Percentiles rank a stretch among this genome's conserved stretches.
phyloP scores from a whole-genome alignment of 1,284 basidiomycete species.

The Ganoderma lucidum region DNA sequence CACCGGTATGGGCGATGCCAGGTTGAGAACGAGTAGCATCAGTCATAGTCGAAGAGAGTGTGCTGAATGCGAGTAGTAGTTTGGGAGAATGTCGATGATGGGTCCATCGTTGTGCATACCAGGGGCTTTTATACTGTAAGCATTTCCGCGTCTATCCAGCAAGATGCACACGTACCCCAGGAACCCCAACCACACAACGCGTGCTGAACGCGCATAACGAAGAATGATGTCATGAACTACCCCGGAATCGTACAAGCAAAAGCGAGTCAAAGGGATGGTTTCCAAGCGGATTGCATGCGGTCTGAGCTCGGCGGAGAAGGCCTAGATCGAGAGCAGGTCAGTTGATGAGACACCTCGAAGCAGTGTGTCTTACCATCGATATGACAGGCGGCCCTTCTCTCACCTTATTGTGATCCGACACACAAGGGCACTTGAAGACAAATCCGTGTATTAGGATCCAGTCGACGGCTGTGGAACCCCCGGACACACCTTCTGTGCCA shows the following conservation, averaged over 20 bases:
- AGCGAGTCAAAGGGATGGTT: no score
- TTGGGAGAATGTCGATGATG: neutral
- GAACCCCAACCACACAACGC: no score
- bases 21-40: neutral
- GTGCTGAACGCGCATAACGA: no score
- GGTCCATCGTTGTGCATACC: neutral
- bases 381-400: neutral
- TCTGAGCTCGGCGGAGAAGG: neutral
- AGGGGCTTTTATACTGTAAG: neutral
- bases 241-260: no score
- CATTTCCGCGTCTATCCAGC: neutral
- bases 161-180: neutral
- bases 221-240: no score
- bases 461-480: neutral
- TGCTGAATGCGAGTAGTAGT: neutral
- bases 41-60: neutral
- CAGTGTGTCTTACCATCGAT: neutral
- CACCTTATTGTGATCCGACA: neutral
- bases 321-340: neutral
- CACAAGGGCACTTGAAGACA: neutral
- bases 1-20: neutral
- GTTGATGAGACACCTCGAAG: neutral
- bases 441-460: constrained; percentile 1
- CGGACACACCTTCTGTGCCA: neutral
- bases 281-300: no score